Base-by-base conservation (phyloP, 345 rosid species). In the Cardiospermum halicacabum region DNA sequence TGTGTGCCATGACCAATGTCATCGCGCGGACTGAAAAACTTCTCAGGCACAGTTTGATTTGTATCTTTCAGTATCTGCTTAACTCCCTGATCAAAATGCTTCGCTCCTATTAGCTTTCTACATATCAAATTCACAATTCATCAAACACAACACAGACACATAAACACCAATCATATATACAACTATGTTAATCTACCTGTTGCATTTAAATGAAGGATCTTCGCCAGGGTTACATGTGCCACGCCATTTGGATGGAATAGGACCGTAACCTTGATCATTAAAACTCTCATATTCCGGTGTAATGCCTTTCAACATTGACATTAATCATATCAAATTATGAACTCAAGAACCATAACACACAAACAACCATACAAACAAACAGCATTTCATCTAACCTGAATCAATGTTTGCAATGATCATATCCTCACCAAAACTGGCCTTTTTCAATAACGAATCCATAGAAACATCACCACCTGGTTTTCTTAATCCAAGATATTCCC, bases 61-160 rank as follows among this genome's bases (percentile, higher is more conserved):
- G 7, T 32, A 32, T 32, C 36, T 32, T 32, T 32, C 3, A 32
- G 36, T 7, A 32, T 32, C 7, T 32, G 36, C 36, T 32, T 32
- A 32, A 32, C 3, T 4, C 90, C 94, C 72, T 78, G 77, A 81
- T 79, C 83, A 36, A 85, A 88, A 78, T 71, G 81, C 68, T 74
- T 85, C 50, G 80, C 86, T 30, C 90, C 94, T 8, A 87, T 87
- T 55, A 87, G 74, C 66, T 87, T 87, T 78, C 86, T 84, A 32
- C 7, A 32, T 32, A n/a, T n/a, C n/a, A n/a, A n/a, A n/a, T n/a
- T n/a, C n/a, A n/a, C n/a, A n/a, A n/a, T n/a, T n/a, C n/a, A n/a
- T n/a, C n/a, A n/a, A n/a, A n/a, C n/a, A n/a, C n/a, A n/a, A n/a
- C n/a, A n/a, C n/a, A n/a, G n/a, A n/a, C n/a, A n/a, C n/a, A n/a